Conservation (phyloP, 2,329 filamentous ascomycete genomes). For the Chaetomium sp. region DNA sequence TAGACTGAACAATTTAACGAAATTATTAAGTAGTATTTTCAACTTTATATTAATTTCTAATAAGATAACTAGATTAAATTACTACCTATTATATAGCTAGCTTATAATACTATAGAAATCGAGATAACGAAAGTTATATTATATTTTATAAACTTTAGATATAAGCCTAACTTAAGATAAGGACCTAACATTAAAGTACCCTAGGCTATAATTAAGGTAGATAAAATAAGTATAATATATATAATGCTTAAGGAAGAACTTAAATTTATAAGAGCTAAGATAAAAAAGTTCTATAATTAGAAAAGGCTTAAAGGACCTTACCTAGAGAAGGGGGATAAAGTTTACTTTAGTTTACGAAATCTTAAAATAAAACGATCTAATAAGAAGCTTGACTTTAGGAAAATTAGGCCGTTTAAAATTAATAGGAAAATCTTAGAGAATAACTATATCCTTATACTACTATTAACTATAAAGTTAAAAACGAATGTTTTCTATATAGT, state of each 20-base stretch:
- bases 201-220: constrained; percentile 2
- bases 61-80: too few relatives aligned
- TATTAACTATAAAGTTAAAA: background rate
- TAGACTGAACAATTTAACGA: too few relatives aligned
- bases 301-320: background rate
- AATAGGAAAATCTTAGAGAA: background rate
- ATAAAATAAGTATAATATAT: constrained; percentile 2
- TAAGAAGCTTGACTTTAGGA: constrained; percentile 10
- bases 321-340: constrained; percentile 8
- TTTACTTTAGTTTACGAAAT: constrained; percentile 6
- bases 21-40: too few relatives aligned
- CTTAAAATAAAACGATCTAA: constrained; percentile 9
- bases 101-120: background rate
- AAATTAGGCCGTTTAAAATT: constrained; percentile 10
- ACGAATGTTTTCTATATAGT: constrained; percentile 10
- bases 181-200: constrained; percentile 4
- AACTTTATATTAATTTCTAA: too few relatives aligned
- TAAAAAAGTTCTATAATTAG: constrained; percentile 9
- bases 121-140: background rate
- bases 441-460: constrained; percentile 6
- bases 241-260: constrained; percentile 4
- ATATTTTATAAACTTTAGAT: constrained; percentile 8
- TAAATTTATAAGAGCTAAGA: constrained; percentile 4
- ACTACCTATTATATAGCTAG: too few relatives aligned
- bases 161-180: constrained; percentile 9